A percentile compares a stretch with the other conserved stretches of the same genome.
phyloP scores from a whole-genome alignment of 169 alveolate species.

The Fabrea salina region DNA sequence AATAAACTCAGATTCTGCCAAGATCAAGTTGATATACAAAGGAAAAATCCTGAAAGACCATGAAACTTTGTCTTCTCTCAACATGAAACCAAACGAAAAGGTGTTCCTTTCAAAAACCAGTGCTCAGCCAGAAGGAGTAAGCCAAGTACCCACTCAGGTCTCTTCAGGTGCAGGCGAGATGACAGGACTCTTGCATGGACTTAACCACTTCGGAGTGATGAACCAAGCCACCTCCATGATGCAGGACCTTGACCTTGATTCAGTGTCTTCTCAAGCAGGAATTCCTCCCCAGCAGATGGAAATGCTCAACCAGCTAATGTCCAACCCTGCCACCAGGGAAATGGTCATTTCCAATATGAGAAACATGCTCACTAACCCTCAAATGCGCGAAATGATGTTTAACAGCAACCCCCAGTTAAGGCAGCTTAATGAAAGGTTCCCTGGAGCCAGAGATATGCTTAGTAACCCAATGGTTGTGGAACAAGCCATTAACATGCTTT shows the following conservation, averaged over 20 bases:
- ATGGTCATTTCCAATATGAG: constrained; percentile 6
- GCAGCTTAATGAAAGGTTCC: not conserved
- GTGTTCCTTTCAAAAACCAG: not conserved
- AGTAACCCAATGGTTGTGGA: constrained; percentile 6
- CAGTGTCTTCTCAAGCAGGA: not conserved
- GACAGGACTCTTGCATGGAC: constrained; percentile 17
- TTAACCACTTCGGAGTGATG: constrained; percentile 28
- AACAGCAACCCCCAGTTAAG: constrained; percentile 18
- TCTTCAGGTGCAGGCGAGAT: constrained; percentile 31
- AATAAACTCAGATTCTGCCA: constrained; percentile 68
- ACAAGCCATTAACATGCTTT: not conserved
- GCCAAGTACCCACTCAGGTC: not conserved
- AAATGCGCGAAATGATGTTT: not conserved
- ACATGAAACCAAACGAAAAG: not conserved
- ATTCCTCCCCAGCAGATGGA: constrained; percentile 1
- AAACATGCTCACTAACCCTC: constrained; percentile 26
- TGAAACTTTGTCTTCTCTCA: not conserved
- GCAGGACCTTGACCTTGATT: not conserved
- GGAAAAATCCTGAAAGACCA: constrained; percentile 46
- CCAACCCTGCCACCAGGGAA: constrained; percentile 4
- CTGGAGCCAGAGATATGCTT: constrained; percentile 12
- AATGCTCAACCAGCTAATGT: not conserved
- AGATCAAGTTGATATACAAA: constrained; percentile 80
- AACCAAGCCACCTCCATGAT: constrained; percentile 23
- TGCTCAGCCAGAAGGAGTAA: not conserved